Base-by-base conservation (phyloP, 1,284 basidiomycete genomes). In the Fomitiporia mediterranea region DNA sequence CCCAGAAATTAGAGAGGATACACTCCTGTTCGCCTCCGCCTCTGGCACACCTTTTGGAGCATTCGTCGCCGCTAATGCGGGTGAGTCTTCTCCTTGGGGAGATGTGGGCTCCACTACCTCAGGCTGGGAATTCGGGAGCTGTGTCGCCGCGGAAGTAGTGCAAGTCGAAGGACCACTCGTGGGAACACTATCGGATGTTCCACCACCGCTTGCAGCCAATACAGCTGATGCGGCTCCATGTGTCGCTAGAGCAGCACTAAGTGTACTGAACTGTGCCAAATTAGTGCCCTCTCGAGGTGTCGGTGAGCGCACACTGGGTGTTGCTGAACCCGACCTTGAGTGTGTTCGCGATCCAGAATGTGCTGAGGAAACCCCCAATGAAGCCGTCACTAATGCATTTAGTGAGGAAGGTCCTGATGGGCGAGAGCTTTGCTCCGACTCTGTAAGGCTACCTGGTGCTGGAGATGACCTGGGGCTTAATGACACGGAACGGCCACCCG, bases 1-100 rank as follows among this genome's bases (percentile, higher is more conserved):
- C 30, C 66, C 70, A 7, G 67, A 68, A 47, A 69, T 57, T 53
- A 67, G 61, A 28, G 69, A 67, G 48, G 66, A 55, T 5, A 58
- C 17, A 19, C 52, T 59, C 27, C 23, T 19, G 23, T 43, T 51
- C 15, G 57, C 30, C 32, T 17, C 56, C 30, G 35, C 13, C 23
- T 7, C 27, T 32, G 37, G 3, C 9, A 21, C 8, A 5, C 28
- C n/a, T 23, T 4, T 35, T 30, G 43, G 21, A 21, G 17, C 35
- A 2, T 35, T 27, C 25, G n/a, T 15, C 21, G 32, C 37, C 35
- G 32, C 7, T 8, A 40, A 15, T 34, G 19, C 19, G 15, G 34
- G 19, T n/a, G 54, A 35, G 4, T 30, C 30, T 13, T 42, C 35
- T n/a, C 23, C 42, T 25, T 28, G 34, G 17, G 49, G 42, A 23